Evolutionary conservation across 768 basidiomycete species (phyloP), one percentile per base, ranked within the genome.

Genomic region (Mycena epipterygia): DNA sequence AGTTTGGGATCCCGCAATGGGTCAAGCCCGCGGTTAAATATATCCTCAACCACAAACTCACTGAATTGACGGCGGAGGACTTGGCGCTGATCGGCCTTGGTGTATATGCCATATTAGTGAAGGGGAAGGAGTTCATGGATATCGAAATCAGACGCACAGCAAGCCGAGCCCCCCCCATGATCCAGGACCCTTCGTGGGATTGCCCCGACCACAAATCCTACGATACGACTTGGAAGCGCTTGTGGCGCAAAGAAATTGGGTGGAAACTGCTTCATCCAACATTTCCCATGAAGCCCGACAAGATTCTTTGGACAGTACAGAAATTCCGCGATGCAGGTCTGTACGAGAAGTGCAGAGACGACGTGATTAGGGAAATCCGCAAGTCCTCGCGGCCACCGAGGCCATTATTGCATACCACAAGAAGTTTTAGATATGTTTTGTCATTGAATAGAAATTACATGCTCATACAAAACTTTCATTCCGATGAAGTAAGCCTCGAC

Each of bases 21-120:
- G 49, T 64, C 37, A 37, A 44, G 51, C 63, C 63, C 7, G 63
- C 63, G 3, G 63, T 64, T 14, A 52, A 42, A 27, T 29, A 7
- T 14, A 64, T 64, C n/a, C 37, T 64, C 11, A 39, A 32, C 27
- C 14, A 21, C 25, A 23, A n/a, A 19, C 19, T 64, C 19, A 39
- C 11, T 8, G 39, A 53, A 14, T 14, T 64, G 27, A 53, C 5
- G 3, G 6, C 19, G 8, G 37, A 39, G 3, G 63, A 64, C 16
- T 19, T 55, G 17, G 35, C 2, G 29, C 51, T n/a, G 19, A 30
- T 64, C 13, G 49, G 52, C 25, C 11, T 52, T 23, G 9, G 42
- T 1, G 37, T 64, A 14, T 64, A 41, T 23, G 16, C 37, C 16
- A 64, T 64, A 8, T 29, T 64, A 2, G 63, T 64, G 14, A 39